Evolutionary conservation across 257 asterid species (phyloP).

Genomic region (Ophiorrhiza pumila): DNA sequence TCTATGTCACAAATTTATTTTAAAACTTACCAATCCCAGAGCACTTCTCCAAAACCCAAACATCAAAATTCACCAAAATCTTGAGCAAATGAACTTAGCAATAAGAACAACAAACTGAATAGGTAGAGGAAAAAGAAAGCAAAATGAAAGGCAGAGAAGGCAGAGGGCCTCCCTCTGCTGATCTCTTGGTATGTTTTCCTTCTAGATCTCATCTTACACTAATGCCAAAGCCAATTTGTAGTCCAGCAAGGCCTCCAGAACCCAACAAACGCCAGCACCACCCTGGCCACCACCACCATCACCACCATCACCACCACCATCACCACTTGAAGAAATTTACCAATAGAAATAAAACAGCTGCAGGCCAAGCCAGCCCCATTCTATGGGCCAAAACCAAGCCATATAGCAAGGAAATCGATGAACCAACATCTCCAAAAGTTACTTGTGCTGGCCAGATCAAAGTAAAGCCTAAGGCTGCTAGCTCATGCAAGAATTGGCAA

Average conservation of each 20-base stretch:
- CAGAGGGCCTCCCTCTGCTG: slow-evolving; percentile 73
- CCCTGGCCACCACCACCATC: slow-evolving; percentile 16
- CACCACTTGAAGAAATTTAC: slow-evolving; percentile 27
- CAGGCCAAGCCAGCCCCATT: slow-evolving; percentile 49
- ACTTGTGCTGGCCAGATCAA: slow-evolving; percentile 92
- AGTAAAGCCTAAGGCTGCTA: slow-evolving; percentile 48
- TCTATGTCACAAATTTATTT: slow-evolving; percentile 11
- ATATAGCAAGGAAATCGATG: slow-evolving; percentile 41
- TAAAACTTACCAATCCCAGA: slow-evolving; percentile 22
- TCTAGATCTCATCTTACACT: slow-evolving; percentile 70
- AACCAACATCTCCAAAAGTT: slow-evolving; percentile 83
- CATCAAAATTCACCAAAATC: slow-evolving; percentile 23
- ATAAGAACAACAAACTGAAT: slow-evolving; percentile 3
- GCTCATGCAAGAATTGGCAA: slow-evolving; percentile 76
- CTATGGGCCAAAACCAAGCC: slow-evolving; percentile 50
- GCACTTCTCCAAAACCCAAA: slow-evolving; percentile 18
- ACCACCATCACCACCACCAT: slow-evolving; percentile 26
- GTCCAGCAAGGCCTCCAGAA: slow-evolving; percentile 65
- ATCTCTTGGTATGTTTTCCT: slow-evolving; percentile 82
- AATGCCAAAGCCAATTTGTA: slow-evolving; percentile 78
- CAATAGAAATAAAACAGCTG: slow-evolving; percentile 18
- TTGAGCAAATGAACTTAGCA: slow-evolving; percentile 6
- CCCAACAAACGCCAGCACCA: slow-evolving; percentile 35
- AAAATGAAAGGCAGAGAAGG: slow-evolving; percentile 64
- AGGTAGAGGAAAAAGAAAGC: background rate